Percentiles rank a stretch among this genome's conserved stretches.
phyloP scores from a whole-genome alignment of 1,284 basidiomycete genomes.

The Mycena citricolor region DNA sequence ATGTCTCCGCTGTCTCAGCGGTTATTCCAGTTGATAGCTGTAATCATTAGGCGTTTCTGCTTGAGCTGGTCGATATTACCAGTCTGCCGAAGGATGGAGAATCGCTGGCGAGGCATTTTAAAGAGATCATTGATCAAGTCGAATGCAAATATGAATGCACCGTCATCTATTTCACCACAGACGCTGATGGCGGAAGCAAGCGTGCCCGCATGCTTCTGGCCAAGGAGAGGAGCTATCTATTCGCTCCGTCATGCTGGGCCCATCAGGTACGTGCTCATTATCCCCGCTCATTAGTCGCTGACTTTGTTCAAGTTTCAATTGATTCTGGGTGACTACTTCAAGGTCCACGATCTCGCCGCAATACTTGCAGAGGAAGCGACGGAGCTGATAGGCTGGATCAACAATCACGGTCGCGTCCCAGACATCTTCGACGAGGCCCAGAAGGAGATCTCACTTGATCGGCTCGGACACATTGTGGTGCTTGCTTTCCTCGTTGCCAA shows the following conservation, averaged over 20 bases:
- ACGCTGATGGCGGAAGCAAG: conserved; percentile 19
- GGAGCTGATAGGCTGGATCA: conserved; percentile 9
- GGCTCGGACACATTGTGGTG: background rate
- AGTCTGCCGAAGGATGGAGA: conserved; percentile 12
- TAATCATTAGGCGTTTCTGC: conserved; percentile 5
- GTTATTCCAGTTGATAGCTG: too few species aligned
- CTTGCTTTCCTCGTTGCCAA: conserved; percentile 9
- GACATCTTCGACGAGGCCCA: conserved; percentile 12
- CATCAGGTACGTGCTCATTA: conserved; percentile 12
- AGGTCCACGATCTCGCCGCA: background rate
- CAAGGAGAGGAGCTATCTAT: conserved; percentile 6
- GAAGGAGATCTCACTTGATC: background rate
- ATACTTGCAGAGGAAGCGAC: conserved; percentile 7
- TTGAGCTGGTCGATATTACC: conserved; percentile 15
- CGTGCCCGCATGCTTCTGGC: conserved; percentile 7
- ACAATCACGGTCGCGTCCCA: conserved; percentile 6
- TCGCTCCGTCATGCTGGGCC: conserved; percentile 9
- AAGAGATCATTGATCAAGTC: conserved; percentile 12
- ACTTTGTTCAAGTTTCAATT: conserved; percentile 3
- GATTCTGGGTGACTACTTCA: conserved; percentile 15
- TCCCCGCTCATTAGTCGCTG: background rate
- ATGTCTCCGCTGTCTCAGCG: too few species aligned
- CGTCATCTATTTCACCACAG: conserved; percentile 14
- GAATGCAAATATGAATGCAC: conserved; percentile 13
- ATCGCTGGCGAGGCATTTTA: conserved; percentile 7